phyloP scores from a whole-genome alignment of 208 protist genomes.

The Leishmania lainsoni region DNA sequence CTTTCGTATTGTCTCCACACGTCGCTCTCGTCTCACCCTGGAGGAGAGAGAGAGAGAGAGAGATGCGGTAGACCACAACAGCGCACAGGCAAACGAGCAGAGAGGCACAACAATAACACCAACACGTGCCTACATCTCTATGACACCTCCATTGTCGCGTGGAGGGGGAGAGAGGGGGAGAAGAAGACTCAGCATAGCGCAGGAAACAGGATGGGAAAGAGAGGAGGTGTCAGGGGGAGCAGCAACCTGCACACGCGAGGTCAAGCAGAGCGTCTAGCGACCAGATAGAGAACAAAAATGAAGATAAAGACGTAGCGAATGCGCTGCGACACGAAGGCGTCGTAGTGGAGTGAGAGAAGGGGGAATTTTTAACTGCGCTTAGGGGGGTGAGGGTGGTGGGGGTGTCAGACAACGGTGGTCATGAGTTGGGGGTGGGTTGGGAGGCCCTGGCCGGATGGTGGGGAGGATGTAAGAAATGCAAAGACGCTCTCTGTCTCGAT shows the following conservation, averaged over 20 bases:
- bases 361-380: not conserved
- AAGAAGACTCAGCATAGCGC: not conserved
- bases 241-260: not conserved
- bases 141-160: not conserved
- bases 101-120: not conserved
- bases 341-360: not conserved
- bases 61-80: too few relatives aligned
- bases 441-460: not conserved
- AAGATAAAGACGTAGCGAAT: not conserved
- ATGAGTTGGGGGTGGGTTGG: not conserved
- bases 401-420: not conserved
- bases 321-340: not conserved
- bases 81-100: not conserved
- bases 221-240: not conserved
- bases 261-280: not conserved
- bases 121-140: not conserved
- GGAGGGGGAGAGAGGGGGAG: not conserved
- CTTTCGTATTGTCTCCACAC: not conserved
- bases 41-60: not conserved
- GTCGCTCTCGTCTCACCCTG: not conserved
- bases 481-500: not conserved
- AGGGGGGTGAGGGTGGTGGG: not conserved
- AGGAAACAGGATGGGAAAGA: not conserved
- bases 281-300: not conserved
- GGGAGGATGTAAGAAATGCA: not conserved